Base-by-base conservation (phyloP, 1,139 yeast species). In the Geotrichum reessii region DNA sequence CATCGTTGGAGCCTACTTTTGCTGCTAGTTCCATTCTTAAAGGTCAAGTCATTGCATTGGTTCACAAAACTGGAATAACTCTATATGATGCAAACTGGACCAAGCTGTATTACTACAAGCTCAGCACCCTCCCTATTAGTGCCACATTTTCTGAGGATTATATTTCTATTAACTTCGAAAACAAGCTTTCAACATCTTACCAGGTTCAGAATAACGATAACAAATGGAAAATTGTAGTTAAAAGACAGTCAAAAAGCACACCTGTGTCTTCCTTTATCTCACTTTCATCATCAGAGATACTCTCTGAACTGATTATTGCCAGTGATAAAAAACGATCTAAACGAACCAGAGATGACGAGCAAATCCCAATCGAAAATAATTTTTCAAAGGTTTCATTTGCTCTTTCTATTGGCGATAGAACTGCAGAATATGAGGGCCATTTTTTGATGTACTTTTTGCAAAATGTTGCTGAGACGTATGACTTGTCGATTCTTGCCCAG, bases 21-120 rank as follows among this genome's bases (percentile, higher is more conserved):
- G 82, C 83, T 42, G 84, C 88, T 67, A 87, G 83, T 48, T 83
- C 82, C 58, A 73, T 86, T 61, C 77, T 81, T 59, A 78, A 79
- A 37, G 85, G 85, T 1, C 80, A 83, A 62, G 78, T 82, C 62
- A 82, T 89, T 53, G 79, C 89, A 17, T 97, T 91, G 69, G 83
- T 90, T 0, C 85, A 95, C 0, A 82, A 87, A 0, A 80, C 81
- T 52, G 85, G 83, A 61, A 79, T 90, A 47, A 78, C 81, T 47
- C 71, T 89, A 2, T 90, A 84, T 69, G 88, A 86, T 66, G 76
- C 83, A 56, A 81, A 81, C 51, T 86, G 49, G 50, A 17, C 49
- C 7, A 54, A 40, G 42, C 46, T 54, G 6, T 50, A 27, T 44
- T 7, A n/a, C 33, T 25, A 33, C 12, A 54, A 54, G 11, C 25